Conservation (phyloP, 768 basidiomycete species). For the Pleurotus platypus region DNA sequence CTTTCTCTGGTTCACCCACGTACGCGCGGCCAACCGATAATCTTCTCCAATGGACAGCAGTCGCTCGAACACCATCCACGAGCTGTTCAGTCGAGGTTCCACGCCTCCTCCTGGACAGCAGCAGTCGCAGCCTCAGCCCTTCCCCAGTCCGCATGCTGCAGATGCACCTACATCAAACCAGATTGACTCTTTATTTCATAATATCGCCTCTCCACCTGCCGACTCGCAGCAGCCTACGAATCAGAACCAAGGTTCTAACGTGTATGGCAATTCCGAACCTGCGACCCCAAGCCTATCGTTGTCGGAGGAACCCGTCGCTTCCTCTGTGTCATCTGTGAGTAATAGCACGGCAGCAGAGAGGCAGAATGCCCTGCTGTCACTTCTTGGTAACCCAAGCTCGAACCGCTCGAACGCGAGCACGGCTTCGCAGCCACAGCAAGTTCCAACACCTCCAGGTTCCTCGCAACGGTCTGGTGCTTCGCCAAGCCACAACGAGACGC, state of each 20-base stretch:
- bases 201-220: conserved; percentile 39
- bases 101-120: conserved; percentile 42
- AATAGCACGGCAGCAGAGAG: conserved; percentile 52
- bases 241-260: conserved; percentile 16
- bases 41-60: conserved; percentile 30
- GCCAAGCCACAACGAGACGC: conserved; percentile 57
- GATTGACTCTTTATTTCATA: conserved; percentile 68
- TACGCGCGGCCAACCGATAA: background rate
- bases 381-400: conserved; percentile 52
- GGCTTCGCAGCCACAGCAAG: conserved; percentile 46
- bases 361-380: conserved; percentile 72
- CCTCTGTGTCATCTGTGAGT: conserved; percentile 34
- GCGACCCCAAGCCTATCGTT: conserved; percentile 40
- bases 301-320: conserved; percentile 41
- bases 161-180: conserved; percentile 50
- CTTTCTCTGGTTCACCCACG: conserved; percentile 6
- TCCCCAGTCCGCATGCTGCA: conserved; percentile 34
- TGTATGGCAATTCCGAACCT: conserved; percentile 30
- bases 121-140: conserved; percentile 27
- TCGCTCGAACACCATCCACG: conserved; percentile 36
- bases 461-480: conserved; percentile 53
- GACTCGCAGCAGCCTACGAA: conserved; percentile 30
- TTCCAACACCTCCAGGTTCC: conserved; percentile 68
- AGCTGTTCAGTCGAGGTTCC: conserved; percentile 53
- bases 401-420: conserved; percentile 19